Evolutionary conservation across 2,329 filamentous ascomycete species (phyloP).

Genomic region (Hypoxylon rubiginosum): DNA sequence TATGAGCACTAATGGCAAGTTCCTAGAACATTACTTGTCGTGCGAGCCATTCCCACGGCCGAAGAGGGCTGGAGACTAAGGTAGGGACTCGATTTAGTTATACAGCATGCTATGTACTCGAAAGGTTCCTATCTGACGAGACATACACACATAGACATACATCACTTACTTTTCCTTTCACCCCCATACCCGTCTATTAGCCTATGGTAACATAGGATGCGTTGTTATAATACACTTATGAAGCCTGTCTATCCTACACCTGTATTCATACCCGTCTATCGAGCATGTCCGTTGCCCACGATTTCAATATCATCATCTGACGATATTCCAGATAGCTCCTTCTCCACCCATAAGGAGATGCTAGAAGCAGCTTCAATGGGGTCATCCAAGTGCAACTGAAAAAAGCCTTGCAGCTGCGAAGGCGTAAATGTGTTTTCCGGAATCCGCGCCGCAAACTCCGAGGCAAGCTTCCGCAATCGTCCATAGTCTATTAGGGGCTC

Average conservation of each 20-base stretch:
- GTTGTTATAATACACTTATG: constrained; percentile 16
- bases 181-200: background rate
- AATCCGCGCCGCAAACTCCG: constrained; percentile 49
- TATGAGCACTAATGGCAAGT: constrained; percentile 11
- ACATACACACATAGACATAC: background rate
- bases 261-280: constrained; percentile 3
- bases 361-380: constrained; percentile 48
- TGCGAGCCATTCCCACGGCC: constrained; percentile 2
- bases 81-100: background rate
- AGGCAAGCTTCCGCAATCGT: constrained; percentile 44
- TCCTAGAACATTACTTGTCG: constrained; percentile 8
- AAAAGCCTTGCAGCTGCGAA: constrained; percentile 55
- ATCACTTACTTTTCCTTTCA: constrained; percentile 5
- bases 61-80: constrained; percentile 6
- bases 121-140: no score
- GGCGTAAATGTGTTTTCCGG: constrained; percentile 54
- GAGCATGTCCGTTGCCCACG: constrained; percentile 41
- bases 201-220: constrained; percentile 12
- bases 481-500: constrained; percentile 12
- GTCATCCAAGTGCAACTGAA: constrained; percentile 52
- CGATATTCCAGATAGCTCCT: constrained; percentile 43
- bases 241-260: constrained; percentile 16
- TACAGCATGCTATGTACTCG: no score
- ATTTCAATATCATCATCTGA: constrained; percentile 50
- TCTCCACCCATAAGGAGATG: constrained; percentile 50